Conservation (phyloP, 768 basidiomycete genomes). For the Cantharellus anzutake region DNA sequence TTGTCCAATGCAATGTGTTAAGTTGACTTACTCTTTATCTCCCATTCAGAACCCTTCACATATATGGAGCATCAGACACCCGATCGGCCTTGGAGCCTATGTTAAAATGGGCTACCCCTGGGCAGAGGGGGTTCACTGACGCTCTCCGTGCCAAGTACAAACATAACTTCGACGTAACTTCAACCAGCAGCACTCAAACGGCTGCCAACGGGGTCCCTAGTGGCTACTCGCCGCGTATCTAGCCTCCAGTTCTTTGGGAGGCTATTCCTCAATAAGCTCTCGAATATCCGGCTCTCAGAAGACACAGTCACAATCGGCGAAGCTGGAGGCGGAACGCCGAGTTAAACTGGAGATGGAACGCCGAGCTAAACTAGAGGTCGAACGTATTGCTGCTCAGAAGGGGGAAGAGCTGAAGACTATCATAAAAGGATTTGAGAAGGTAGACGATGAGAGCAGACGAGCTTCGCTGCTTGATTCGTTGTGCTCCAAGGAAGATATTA, state of each 20-base stretch:
- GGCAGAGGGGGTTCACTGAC: constrained; percentile 33
- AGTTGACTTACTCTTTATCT: background rate
- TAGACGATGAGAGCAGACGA: constrained; percentile 58
- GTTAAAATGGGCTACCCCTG: constrained; percentile 58
- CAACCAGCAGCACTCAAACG: background rate
- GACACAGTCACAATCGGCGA: background rate
- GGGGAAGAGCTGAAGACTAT: constrained; percentile 50
- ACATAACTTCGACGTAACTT: background rate
- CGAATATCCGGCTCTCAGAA: background rate
- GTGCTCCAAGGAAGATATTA: constrained; percentile 47
- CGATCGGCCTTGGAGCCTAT: constrained; percentile 40
- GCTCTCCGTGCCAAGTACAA: background rate
- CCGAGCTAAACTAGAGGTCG: constrained; percentile 12
- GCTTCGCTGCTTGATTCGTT: constrained; percentile 50
- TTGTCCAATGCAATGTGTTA: background rate
- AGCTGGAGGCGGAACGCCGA: background rate
- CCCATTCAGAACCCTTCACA: constrained; percentile 36
- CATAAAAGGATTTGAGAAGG: constrained; percentile 48
- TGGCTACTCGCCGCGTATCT: background rate
- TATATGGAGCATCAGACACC: constrained; percentile 49
- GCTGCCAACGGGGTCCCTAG: background rate
- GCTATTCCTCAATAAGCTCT: background rate
- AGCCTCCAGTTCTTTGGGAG: background rate
- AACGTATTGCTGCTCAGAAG: constrained; percentile 21
- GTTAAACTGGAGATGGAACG: constrained; percentile 5